These are phyloP conservation scores for Sarocladiaceae sp. DNA, from an alignment of 2,329 filamentous ascomycete species.

Conservation along the genomic window DNA sequence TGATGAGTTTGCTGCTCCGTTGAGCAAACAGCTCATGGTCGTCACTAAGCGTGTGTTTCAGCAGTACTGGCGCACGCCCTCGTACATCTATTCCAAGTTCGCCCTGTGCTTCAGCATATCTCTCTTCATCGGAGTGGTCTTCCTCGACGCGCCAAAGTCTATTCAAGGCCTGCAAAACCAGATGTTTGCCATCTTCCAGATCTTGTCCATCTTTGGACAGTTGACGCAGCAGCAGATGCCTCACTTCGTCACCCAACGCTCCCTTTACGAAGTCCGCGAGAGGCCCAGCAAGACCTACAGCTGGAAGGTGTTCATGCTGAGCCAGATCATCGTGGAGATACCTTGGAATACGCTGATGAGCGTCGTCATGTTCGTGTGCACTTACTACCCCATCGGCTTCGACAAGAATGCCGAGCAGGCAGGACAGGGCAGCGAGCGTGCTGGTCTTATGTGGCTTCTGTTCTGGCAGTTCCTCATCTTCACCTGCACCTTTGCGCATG, in stretches of 20 bases:
- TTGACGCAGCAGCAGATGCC: slow-evolving; percentile 78
- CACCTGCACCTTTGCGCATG: slow-evolving; percentile 59
- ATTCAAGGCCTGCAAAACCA: slow-evolving; percentile 79
- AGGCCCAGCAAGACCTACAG: slow-evolving; percentile 76
- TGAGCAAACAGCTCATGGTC: slow-evolving; percentile 49
- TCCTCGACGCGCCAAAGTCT: slow-evolving; percentile 64
- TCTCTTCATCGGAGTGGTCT: slow-evolving; percentile 78
- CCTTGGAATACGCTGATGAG: slow-evolving; percentile 74
- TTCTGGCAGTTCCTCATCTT: slow-evolving; percentile 61
- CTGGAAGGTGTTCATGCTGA: slow-evolving; percentile 80
- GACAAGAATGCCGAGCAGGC: slow-evolving; percentile 57
- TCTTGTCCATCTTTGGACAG: slow-evolving; percentile 74
- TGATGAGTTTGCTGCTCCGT: slow-evolving; percentile 66
- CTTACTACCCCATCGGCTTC: slow-evolving; percentile 73
- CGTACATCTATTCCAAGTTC: slow-evolving; percentile 74
- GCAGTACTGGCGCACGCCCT: slow-evolving; percentile 77
- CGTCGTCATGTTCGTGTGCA: slow-evolving; percentile 59
- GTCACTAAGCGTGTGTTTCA: slow-evolving; percentile 67
- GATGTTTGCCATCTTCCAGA: slow-evolving; percentile 79
- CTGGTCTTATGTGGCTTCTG: slow-evolving; percentile 61
- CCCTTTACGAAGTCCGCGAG: slow-evolving; percentile 79
- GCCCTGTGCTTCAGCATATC: slow-evolving; percentile 57
- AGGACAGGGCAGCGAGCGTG: slow-evolving; percentile 49
- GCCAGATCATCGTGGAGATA: slow-evolving; percentile 76
- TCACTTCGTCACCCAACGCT: slow-evolving; percentile 74